Conservation (phyloP, 208 protist species). For the Kentomonas sorsogonicus region DNA sequence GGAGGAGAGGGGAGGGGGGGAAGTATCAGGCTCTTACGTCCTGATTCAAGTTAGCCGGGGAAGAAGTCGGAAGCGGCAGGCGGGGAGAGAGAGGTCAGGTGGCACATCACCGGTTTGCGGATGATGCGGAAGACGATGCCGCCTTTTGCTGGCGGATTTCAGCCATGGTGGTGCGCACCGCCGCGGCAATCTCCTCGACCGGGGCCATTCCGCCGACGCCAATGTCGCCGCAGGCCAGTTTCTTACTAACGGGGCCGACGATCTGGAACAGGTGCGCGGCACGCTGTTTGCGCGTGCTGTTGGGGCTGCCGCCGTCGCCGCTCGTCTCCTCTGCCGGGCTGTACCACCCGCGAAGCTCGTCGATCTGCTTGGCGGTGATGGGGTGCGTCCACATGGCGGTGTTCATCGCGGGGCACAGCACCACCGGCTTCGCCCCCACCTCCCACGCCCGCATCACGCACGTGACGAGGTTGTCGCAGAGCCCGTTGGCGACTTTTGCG, state of each 20-base stretch:
- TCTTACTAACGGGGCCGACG: constrained; percentile 89
- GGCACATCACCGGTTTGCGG: no score
- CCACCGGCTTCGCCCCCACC: constrained; percentile 79
- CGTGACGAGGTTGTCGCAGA: constrained; percentile 95
- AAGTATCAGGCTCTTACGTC: no score
- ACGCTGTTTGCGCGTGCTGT: constrained; percentile 25
- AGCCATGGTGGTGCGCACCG: constrained; percentile 52
- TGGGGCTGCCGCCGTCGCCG: neutral
- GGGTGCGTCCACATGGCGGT: constrained; percentile 97
- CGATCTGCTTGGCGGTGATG: constrained; percentile 79
- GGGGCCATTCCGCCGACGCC: constrained; percentile 92
- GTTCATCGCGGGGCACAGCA: constrained; percentile 98
- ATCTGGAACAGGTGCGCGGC: constrained; percentile 70
- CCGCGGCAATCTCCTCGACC: constrained; percentile 70
- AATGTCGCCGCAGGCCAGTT: constrained; percentile 92
- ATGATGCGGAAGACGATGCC: no score
- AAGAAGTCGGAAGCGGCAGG: no score
- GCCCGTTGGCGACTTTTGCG: constrained; percentile 91
- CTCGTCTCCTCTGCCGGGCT: neutral
- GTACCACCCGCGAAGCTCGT: constrained; percentile 56
- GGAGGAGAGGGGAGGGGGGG: no score
- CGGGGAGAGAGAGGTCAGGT: no score
- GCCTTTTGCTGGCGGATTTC: constrained; percentile 55
- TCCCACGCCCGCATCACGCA: constrained; percentile 96
- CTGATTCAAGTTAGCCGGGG: no score